Evolutionary conservation across 1,284 basidiomycete genomes (phyloP).

Genomic region (Pseudozyma sp.): DNA sequence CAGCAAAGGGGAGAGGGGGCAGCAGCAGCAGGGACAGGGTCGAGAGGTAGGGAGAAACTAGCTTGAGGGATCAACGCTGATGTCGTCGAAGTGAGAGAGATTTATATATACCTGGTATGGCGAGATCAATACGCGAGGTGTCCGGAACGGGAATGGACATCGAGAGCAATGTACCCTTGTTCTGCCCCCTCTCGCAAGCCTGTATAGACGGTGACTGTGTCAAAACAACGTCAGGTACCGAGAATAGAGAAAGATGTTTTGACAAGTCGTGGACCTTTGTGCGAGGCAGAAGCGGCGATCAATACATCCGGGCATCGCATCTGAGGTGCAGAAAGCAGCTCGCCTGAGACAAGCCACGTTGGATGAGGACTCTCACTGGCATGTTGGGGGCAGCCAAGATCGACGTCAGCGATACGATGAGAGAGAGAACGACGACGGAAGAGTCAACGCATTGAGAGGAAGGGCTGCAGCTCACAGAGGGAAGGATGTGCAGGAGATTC

Average conservation of each 20-base stretch:
- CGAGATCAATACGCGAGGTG: conserved; percentile 18
- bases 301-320: conserved; percentile 6
- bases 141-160: conserved; percentile 4
- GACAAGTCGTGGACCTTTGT: conserved; percentile 11
- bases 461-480: conserved; percentile 8
- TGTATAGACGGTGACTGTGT: conserved; percentile 7
- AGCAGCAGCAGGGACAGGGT: conserved; percentile 42
- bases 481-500: conserved; percentile 35
- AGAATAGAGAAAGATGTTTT: background rate
- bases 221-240: conserved; percentile 39
- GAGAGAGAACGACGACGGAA: conserved; percentile 5
- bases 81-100: conserved; percentile 1
- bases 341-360: conserved; percentile 42
- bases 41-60: conserved; percentile 33
- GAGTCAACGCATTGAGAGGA: background rate
- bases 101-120: conserved; percentile 28
- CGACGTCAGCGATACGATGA: background rate
- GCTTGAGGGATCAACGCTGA: conserved; percentile 28
- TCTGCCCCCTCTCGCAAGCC: background rate
- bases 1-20: conserved; percentile 20
- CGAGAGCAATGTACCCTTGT: background rate
- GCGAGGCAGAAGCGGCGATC: conserved; percentile 5
- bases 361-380: conserved; percentile 41
- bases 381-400: conserved; percentile 26
- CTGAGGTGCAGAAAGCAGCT: conserved; percentile 27